These are phyloP conservation scores for Chrysoporthe austroafricana DNA, from an alignment of 2,329 filamentous ascomycete species.

Conservation along the genomic window DNA sequence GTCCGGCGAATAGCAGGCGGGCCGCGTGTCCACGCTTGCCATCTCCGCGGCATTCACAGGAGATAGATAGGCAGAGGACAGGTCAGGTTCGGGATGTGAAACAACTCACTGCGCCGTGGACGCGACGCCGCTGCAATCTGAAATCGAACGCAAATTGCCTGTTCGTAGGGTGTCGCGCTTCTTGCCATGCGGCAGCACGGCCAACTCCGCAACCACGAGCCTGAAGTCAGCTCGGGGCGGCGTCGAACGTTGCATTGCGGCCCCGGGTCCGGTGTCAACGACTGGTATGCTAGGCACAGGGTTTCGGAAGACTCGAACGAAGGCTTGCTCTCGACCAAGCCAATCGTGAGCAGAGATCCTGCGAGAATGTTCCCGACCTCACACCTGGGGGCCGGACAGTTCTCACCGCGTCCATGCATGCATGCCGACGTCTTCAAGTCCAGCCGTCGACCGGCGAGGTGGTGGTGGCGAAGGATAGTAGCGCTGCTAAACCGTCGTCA, in stretches of 20 bases:
- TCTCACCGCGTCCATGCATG: conserved; percentile 6
- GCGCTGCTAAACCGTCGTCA: background rate
- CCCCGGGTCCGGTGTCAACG: background rate
- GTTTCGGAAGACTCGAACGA: background rate
- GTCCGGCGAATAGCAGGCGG: conserved; percentile 2
- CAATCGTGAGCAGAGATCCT: background rate
- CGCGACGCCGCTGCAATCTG: background rate
- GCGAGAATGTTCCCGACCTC: background rate
- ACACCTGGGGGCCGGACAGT: background rate
- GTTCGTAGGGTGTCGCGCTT: background rate
- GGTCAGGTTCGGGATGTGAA: background rate
- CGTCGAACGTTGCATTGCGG: background rate
- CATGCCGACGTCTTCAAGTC: background rate
- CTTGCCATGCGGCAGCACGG: background rate
- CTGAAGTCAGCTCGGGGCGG: background rate
- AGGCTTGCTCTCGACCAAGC: background rate
- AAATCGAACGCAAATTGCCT: background rate
- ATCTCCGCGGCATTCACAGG: conserved; percentile 8
- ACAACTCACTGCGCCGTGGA: background rate
- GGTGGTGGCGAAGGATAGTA: background rate
- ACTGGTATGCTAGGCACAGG: too few relatives aligned
- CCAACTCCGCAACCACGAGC: background rate
- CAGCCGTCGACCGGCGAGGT: background rate
- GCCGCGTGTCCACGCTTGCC: background rate
- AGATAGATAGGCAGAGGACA: background rate